Evolutionary conservation across 139 green algal genomes (phyloP).

Genomic region (Zygnema cylindricum): DNA sequence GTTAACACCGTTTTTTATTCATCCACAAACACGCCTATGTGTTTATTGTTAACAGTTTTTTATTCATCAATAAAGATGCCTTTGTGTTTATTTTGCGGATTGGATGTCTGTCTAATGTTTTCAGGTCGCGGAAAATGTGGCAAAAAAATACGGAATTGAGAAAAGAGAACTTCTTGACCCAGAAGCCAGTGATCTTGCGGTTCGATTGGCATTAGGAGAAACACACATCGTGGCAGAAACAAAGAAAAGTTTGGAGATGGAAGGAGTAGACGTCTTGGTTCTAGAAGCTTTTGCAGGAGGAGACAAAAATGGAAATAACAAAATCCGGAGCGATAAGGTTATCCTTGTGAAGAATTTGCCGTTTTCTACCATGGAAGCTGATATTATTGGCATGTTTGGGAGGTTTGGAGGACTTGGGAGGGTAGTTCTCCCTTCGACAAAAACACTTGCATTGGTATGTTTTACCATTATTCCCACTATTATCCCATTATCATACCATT

Average conservation of each 20-base stretch:
- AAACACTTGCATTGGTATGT: slow-evolving; percentile 89
- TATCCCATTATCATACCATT: too few relatives aligned
- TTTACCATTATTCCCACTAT: not conserved
- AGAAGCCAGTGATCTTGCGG: slow-evolving; percentile 69
- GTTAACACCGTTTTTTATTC: too few relatives aligned
- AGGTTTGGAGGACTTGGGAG: slow-evolving; percentile 69
- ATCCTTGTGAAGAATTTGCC: slow-evolving; percentile 98
- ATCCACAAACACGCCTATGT: too few relatives aligned
- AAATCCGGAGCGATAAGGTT: slow-evolving; percentile 67
- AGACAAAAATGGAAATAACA: not conserved
- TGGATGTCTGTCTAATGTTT: too few relatives aligned
- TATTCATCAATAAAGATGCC: too few relatives aligned
- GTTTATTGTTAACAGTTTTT: too few relatives aligned
- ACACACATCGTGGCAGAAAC: slow-evolving; percentile 90
- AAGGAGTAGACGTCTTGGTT: slow-evolving; percentile 75
- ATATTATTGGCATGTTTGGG: slow-evolving; percentile 65
- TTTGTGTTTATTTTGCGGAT: too few relatives aligned
- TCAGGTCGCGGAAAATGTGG: slow-evolving; percentile 85
- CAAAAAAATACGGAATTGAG: slow-evolving; percentile 84
- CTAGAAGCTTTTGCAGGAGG: slow-evolving; percentile 80
- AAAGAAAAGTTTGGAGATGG: slow-evolving; percentile 81
- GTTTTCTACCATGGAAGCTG: slow-evolving; percentile 76
- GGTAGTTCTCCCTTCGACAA: slow-evolving; percentile 85
- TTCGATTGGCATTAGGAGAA: slow-evolving; percentile 93
- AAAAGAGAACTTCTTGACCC: slow-evolving; percentile 89